Evolutionary conservation across 2,329 filamentous ascomycete genomes (phyloP), one percentile per base, ranked within the genome.

Genomic region (Calonectria pauciramosa): DNA sequence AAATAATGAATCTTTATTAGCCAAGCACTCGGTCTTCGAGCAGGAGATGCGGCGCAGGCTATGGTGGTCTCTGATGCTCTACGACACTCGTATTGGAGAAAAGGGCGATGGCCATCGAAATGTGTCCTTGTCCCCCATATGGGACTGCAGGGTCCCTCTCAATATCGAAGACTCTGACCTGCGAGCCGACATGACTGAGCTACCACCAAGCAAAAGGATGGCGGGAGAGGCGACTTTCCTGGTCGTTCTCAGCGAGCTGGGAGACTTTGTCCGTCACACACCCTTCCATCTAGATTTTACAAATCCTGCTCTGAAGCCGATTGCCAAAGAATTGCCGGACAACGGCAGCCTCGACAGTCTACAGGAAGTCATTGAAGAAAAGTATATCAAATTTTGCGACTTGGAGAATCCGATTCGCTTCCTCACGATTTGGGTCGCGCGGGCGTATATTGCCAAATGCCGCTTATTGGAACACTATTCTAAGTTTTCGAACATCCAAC

Each of bases 11-110:
- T 77, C 85, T 0, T 76, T 75, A 0, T 76, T 80, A 16, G 59
- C 80, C 2, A 80, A 74, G 36, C 80, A 69, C n/a, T 75, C 75
- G 2, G 66, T 77, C 5, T 87, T 90, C 18, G 91, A 93, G 77
- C 88, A 87, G 1, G 91, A 93, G 82, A 87, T 93, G 85, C 88
- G 91, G 14, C 88, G 91, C 38, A 84, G 91, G 41, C 86, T 93
- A 0, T 93, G 91, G 91, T 93, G 91, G 91, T 86, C 90, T 0
- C 82, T 94, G 0, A 82, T 90, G 0, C 80, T 90, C 5, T 90
- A 92, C 70, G 92, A 94, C 77, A 82, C 83, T 60, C 90, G 92
- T 16, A 86, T 91, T 20, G 83, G 88, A 75, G 91, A 93, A 76
- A 80, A 92, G 72, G 80, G 87, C 2, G 84, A 87, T 16, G 51